Conservation (phyloP, 129 eudicot genomes). For the Silybum marianum region DNA sequence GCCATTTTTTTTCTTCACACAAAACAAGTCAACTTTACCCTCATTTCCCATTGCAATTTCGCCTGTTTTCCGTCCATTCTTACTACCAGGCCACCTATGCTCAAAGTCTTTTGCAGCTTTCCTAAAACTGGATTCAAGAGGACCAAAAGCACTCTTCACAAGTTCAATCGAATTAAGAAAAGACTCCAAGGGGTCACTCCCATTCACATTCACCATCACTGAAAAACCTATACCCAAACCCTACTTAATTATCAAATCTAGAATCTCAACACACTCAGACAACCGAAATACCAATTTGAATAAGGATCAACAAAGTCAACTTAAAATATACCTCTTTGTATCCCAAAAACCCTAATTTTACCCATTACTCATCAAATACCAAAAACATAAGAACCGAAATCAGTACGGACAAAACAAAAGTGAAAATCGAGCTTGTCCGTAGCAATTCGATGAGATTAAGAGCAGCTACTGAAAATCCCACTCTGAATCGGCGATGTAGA, state of each 20-base stretch:
- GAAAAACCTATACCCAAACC: constrained; percentile 26
- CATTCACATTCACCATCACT: constrained; percentile 63
- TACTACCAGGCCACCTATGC: constrained; percentile 54
- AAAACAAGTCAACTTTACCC: constrained; percentile 27
- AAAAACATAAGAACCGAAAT: neutral
- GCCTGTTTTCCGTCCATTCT: constrained; percentile 29
- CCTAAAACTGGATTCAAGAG: constrained; percentile 64
- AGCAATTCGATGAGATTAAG: constrained; percentile 20
- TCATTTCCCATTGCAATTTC: constrained; percentile 8
- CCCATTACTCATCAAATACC: neutral
- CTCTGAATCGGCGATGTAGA: constrained; percentile 26
- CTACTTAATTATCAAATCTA: constrained; percentile 23
- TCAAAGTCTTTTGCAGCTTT: constrained; percentile 70
- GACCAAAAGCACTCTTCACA: constrained; percentile 66
- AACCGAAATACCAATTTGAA: neutral
- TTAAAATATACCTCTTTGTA: neutral
- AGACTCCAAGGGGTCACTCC: constrained; percentile 73
- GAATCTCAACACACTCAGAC: constrained; percentile 13
- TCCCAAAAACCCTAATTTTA: constrained; percentile 21
- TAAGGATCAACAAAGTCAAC: constrained; percentile 5
- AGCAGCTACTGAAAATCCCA: constrained; percentile 25
- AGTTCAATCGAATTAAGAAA: constrained; percentile 57
- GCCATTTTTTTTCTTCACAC: constrained; percentile 35
- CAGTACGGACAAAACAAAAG: constrained; percentile 21
- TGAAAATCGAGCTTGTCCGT: constrained; percentile 25